phyloP scores from a whole-genome alignment of 192 early-diverging fungal species.

The Polychytrium aggregatum region DNA sequence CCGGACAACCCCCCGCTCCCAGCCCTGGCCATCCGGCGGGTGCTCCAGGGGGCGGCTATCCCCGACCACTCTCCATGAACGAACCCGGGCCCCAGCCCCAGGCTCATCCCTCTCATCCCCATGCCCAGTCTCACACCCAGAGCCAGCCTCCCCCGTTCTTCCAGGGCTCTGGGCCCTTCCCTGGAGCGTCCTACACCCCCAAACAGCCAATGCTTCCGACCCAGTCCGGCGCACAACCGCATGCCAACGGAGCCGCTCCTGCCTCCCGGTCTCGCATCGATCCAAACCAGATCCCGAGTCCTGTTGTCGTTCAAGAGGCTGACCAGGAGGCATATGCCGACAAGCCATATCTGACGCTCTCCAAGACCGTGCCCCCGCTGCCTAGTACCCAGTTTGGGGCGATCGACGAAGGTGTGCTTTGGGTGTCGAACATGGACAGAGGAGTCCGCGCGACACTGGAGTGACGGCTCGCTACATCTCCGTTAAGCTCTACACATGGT shows the following conservation, averaged over 20 bases:
- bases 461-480: no score
- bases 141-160: no score
- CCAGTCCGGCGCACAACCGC: not conserved
- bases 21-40: no score
- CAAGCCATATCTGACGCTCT: conserved; percentile 61
- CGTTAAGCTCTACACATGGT: no score
- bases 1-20: no score
- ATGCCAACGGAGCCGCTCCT: not conserved
- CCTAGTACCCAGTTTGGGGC: conserved; percentile 67
- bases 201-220: not conserved
- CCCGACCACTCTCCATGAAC: no score
- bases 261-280: conserved; percentile 49
- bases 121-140: no score
- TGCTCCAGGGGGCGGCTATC: no score
- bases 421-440: not conserved
- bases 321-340: conserved; percentile 65
- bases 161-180: no score
- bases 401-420: conserved; percentile 68
- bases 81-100: no score
- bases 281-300: conserved; percentile 88
- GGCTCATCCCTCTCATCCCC: no score
- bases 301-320: conserved; percentile 66
- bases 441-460: not conserved
- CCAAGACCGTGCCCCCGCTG: conserved; percentile 61
- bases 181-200: not conserved